phyloP scores from a whole-genome alignment of 1,139 yeast genomes.

The Yamadazyma oceani region DNA sequence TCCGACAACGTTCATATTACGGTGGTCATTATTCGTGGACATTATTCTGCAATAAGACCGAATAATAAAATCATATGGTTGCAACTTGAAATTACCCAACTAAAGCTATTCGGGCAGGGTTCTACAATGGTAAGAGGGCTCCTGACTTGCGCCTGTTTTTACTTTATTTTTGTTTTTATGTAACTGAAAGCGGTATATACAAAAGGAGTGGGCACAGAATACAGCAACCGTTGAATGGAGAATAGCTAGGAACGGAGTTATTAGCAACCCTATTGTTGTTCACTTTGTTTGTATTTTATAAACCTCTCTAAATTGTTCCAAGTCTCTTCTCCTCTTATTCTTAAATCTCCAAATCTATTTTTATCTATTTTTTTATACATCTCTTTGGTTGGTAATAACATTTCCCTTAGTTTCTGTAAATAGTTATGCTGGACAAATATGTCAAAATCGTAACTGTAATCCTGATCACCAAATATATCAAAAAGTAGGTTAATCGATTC shows the following conservation, averaged over 20 bases:
- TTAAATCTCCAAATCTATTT: constrained; percentile 55
- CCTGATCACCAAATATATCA: constrained; percentile 80
- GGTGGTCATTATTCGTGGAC: no score
- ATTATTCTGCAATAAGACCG: no score
- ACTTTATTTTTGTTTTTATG: no score
- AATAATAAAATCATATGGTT: no score
- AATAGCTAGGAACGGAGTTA: no score
- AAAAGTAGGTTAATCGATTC: constrained; percentile 67
- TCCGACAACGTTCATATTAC: no score
- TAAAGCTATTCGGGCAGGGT: neutral
- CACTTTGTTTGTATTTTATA: constrained; percentile 62
- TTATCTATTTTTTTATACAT: constrained; percentile 69
- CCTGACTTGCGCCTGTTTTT: no score
- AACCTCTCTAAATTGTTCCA: constrained; percentile 69
- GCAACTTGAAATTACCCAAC: no score
- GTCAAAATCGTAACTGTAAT: constrained; percentile 62
- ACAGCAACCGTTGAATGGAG: no score
- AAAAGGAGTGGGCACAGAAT: no score
- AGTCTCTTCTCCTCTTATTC: constrained; percentile 68
- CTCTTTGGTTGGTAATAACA: constrained; percentile 50
- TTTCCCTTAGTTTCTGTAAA: constrained; percentile 38
- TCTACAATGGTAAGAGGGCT: neutral
- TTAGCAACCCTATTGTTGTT: constrained; percentile 9
- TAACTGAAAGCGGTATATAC: no score
- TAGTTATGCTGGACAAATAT: constrained; percentile 64